These are phyloP conservation scores for Populus pruinosa DNA, from an alignment of 345 rosid species.

Conservation along the genomic window DNA sequence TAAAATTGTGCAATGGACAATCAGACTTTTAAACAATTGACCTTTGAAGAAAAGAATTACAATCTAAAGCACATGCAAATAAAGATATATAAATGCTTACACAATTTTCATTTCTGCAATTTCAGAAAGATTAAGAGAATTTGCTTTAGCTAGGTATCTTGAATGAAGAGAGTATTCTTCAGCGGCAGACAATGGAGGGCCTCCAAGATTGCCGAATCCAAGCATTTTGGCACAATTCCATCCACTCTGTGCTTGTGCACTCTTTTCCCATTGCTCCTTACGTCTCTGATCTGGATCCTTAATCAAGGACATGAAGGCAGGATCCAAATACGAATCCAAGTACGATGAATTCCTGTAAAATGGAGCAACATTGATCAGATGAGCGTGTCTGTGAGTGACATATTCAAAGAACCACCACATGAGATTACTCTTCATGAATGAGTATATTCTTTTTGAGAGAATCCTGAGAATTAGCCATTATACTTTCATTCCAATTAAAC, in stretches of 20 bases:
- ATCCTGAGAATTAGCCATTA: background rate
- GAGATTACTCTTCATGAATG: background rate
- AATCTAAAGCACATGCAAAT: background rate
- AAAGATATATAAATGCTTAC: constrained; percentile 43
- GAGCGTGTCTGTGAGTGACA: background rate
- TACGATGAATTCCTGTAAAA: constrained; percentile 68
- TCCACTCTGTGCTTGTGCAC: constrained; percentile 76
- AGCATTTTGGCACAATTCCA: constrained; percentile 78
- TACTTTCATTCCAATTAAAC: background rate
- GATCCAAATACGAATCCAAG: constrained; percentile 89
- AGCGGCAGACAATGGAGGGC: constrained; percentile 71
- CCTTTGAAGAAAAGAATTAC: background rate
- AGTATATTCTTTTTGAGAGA: background rate
- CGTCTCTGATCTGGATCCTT: constrained; percentile 97
- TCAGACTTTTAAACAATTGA: background rate
- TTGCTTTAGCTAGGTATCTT: constrained; percentile 92
- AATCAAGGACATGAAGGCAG: constrained; percentile 91
- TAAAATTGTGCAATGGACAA: constrained; percentile 1
- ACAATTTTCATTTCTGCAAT: constrained; percentile 97
- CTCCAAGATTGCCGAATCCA: constrained; percentile 93
- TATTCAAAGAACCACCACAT: background rate
- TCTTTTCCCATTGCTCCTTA: constrained; percentile 94
- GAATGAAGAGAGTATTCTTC: constrained; percentile 97
- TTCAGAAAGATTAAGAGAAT: constrained; percentile 87
- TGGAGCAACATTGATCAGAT: background rate